Evolutionary conservation across 164 flowering plant species (phyloP).

Genomic region (Kingdonia uniflora): DNA sequence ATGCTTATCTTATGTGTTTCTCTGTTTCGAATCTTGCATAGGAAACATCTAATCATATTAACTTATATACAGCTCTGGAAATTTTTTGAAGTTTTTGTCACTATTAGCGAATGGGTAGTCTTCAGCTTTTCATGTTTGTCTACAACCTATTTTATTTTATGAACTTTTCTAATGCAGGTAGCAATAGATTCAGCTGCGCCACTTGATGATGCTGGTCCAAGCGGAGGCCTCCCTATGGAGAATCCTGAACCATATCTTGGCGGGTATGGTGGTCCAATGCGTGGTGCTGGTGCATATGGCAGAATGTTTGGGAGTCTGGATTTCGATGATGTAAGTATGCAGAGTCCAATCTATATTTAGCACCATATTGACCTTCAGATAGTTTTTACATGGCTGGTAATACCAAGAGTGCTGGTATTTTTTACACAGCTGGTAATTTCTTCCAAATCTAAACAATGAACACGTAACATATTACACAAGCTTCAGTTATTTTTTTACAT

Average conservation of each 20-base stretch:
- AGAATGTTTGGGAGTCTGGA: conserved; percentile 77
- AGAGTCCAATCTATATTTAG: background rate
- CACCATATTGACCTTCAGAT: background rate
- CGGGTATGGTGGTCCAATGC: conserved; percentile 81
- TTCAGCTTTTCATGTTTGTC: background rate
- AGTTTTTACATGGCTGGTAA: background rate
- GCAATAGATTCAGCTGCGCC: conserved; percentile 97
- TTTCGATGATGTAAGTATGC: conserved; percentile 75
- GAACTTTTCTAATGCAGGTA: conserved; percentile 38
- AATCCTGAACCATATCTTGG: conserved; percentile 40
- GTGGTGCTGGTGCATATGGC: conserved; percentile 57
- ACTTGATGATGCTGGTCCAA: conserved; percentile 76
- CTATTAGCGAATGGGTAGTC: background rate
- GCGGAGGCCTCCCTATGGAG: conserved; percentile 31
- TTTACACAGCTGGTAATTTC: background rate
- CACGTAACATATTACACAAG: too few species aligned
- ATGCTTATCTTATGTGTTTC: too few species aligned
- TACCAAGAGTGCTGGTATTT: background rate
- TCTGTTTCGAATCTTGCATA: too few species aligned
- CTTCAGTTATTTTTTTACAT: background rate
- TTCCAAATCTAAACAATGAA: too few species aligned
- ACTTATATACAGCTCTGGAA: too few species aligned
- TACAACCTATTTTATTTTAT: background rate
- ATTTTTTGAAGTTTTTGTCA: background rate
- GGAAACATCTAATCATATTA: too few species aligned